These are phyloP conservation scores for Clitoria ternatea DNA, from an alignment of 306 rosid genomes.

Conservation along the genomic window DNA sequence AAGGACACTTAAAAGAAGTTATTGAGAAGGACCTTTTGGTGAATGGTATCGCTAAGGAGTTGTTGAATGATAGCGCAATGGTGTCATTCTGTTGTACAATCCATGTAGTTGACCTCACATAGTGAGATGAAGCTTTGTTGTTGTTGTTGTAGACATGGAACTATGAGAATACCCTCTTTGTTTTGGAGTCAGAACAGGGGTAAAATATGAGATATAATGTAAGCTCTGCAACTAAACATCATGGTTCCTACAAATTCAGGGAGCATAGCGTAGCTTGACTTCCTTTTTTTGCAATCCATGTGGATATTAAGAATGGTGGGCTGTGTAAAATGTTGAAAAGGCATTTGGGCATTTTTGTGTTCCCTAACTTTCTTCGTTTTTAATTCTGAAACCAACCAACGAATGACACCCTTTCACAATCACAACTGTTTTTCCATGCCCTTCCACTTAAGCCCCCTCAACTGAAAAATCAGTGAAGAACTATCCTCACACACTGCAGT, in stretches of 20 bases:
- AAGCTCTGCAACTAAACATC: background rate
- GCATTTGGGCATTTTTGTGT: background rate
- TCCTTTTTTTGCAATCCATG: background rate
- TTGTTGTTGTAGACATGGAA: background rate
- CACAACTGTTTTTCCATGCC: background rate
- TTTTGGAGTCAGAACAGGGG: background rate
- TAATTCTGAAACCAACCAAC: background rate
- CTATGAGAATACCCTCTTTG: background rate
- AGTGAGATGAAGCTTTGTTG: too few species aligned
- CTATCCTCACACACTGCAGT: background rate
- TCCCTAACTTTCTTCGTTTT: background rate
- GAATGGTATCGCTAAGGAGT: too few species aligned
- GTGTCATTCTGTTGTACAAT: too few species aligned
- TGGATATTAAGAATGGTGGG: background rate
- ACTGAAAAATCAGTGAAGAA: background rate
- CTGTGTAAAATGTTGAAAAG: background rate
- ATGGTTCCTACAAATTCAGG: background rate
- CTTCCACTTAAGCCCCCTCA: background rate
- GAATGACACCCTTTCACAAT: background rate
- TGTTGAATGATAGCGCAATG: too few species aligned
- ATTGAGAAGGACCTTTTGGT: too few species aligned
- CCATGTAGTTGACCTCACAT: too few species aligned
- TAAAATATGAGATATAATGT: background rate
- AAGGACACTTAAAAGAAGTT: too few species aligned
- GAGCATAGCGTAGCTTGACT: background rate